Evolutionary conservation across 2,329 filamentous ascomycete species (phyloP), one percentile per base, ranked within the genome.

Genomic region (Cryphonectria nitschkei): DNA sequence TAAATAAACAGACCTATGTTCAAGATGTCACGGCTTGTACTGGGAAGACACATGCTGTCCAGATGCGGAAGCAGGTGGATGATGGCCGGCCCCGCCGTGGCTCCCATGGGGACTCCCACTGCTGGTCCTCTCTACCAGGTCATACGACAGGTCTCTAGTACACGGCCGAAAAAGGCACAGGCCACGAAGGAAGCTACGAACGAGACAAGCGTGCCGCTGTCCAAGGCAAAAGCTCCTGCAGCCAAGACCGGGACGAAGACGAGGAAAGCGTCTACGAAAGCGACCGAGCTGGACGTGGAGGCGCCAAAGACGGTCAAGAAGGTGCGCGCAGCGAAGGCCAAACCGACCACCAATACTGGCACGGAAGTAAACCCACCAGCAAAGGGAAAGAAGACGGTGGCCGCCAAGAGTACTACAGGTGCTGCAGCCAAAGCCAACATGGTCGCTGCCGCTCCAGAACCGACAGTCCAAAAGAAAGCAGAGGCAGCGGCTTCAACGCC

Each of bases 131-230:
- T 73, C 4, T 52, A 43, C 32, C 62, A 71, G 46, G 29, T 32
- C 50, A 52, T 69, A 26, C 63, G 71, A 34, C 66, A 69, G 32
- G 71, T 65, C 32, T 71, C 71, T 52, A 72, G 68, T 19, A 73
- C 71, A 26, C 56, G 46, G n/a, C 32, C 71, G n/a, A 71, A 68
- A 37, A 71, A 67, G 29, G 68, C 66, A 2, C 68, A 68, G 63
- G 62, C 66, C 3, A 50, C 58, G 56, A 71, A 71, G 56, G 69
- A 70, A 34, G 54, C 63, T 16, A 29, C 32, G 11, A 68, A 70
- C 26, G 63, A 26, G 32, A 58, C 61, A 14, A 26, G 22, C 11
- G 50, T 22, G 22, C 29, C 61, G 32, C 46, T 54, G 29, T 34
- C 68, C 52, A 69, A 65, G 22, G 46, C 26, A 26, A 72, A 68